Base-by-base conservation (phyloP, 495 filamentous ascomycete genomes). In the Apiosordaria backusii region DNA sequence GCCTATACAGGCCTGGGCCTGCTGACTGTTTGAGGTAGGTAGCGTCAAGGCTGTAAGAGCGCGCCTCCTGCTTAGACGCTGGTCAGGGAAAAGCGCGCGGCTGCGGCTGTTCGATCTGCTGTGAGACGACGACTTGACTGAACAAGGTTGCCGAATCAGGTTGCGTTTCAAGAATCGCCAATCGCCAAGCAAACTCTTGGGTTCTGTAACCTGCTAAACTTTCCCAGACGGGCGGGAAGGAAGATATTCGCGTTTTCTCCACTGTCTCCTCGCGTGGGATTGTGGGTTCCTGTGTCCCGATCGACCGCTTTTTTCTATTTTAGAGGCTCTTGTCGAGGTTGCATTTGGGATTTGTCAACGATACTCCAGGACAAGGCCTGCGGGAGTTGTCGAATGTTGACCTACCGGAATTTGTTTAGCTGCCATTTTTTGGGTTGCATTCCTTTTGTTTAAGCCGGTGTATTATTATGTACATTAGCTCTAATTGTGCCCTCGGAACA, bases 11-110 rank as follows among this genome's bases (percentile, higher is more conserved):
- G 3, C n/a, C 16, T 18, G 13, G 9, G 2, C 26, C 21, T 59
- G 60, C 54, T 50, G 25, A 29, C 35, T 23, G 18, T 25, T 60
- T 52, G 25, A 50, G 45, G 13, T 54, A 45, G 22, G 50, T 57
- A 26, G 15, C 52, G 21, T n/a, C 50, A 50, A n/a, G 35, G 35
- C 35, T 45, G 35, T 45, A 13, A 45, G 35, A 45, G 35, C 10
- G 35, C 35, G 35, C 35, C 35, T 57, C 55, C 35, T 68, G 66
- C 62, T 57, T 68, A 68, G 57, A 64, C 62, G 66, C 66, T 63
- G 4, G 66, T 65, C 50, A 29, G 57, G 40, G 15, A 23, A 29
- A 65, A 65, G 66, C 62, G 66, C 66, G 66, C 66, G 66, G 26
- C 40, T 45, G 35, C 53, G 53, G 53, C 53, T 57, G 53, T 57